These are phyloP conservation scores for Tremella yokohamensis DNA, from an alignment of 768 basidiomycete genomes.

Conservation along the genomic window DNA sequence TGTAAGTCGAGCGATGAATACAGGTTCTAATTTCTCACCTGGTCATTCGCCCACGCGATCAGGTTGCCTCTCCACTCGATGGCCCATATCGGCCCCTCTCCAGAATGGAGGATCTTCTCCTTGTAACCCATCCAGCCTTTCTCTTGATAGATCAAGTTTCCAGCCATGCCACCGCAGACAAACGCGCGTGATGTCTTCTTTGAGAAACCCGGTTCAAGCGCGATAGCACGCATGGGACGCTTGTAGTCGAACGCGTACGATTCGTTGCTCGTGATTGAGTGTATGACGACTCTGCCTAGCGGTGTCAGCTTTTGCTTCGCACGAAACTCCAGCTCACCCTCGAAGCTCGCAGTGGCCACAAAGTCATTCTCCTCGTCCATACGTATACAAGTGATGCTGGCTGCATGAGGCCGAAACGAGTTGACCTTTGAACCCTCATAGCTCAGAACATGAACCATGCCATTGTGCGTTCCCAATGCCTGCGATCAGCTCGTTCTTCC, in stretches of 20 bases:
- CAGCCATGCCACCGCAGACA: constrained; percentile 88
- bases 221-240: constrained; percentile 82
- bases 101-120: constrained; percentile 72
- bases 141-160: constrained; percentile 78
- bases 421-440: constrained; percentile 75
- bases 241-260: constrained; percentile 84
- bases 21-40: too few species aligned
- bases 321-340: constrained; percentile 63
- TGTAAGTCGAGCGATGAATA: background rate
- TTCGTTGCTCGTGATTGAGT: constrained; percentile 73
- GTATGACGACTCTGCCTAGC: constrained; percentile 83
- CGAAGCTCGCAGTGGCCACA: constrained; percentile 85
- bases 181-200: constrained; percentile 72
- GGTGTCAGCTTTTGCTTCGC: constrained; percentile 6
- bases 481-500: constrained; percentile 48
- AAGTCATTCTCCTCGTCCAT: constrained; percentile 83
- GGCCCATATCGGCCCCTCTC: constrained; percentile 93
- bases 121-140: constrained; percentile 97
- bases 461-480: constrained; percentile 88
- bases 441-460: constrained; percentile 83
- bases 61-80: constrained; percentile 78
- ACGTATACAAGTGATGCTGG: constrained; percentile 77
- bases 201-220: constrained; percentile 85
- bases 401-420: constrained; percentile 83
- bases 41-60: constrained; percentile 95